Evolutionary conservation across 2,329 filamentous ascomycete species (phyloP), one percentile per base, ranked within the genome.

Genomic region (Didymella keratinophila): DNA sequence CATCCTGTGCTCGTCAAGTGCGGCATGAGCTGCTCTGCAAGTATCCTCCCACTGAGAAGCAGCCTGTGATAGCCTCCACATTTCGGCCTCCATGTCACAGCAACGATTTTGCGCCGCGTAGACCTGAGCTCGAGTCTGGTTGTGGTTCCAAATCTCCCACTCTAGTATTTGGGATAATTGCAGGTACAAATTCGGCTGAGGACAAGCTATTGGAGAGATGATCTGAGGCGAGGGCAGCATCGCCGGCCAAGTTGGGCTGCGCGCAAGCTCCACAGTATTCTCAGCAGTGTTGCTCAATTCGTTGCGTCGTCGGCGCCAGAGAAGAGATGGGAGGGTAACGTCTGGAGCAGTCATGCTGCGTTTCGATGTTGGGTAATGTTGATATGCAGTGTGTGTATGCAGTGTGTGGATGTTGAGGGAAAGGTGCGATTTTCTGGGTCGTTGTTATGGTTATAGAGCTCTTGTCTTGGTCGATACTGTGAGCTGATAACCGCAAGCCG

Each of bases 121-220:
- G 12, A 57, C 4, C 34, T 51, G 37, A 25, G 47, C 21, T 9
- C 47, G 39, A 8, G 54, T 57, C 30, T 57, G 54, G 14, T 47
- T 57, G 41, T 57, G 54, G 14, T 45, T 42, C 54, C 46, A 57
- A 18, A 57, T 57, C 41, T 57, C 54, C 32, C 30, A 51, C 14
- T 57, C 37, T 2, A 57, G 36, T 11, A 57, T 41, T 18, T 57
- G 46, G 10, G 46, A 46, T 7, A 57, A 23, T 27, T 46, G 46
- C 9, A 51, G 42, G 39, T 57, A 57, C 14, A 57, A 27, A 23
- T 57, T 48, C 14, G 37, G 21, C 34, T 57, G 46, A 39, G 49
- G 12, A 11, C 18, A 25, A 21, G 20, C 34, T 14, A 20, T 30
- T 23, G 16, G 36, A 9, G 36, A 18, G 36, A 18, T 18, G n/a